Evolutionary conservation across 305 asterid genomes (phyloP).

Genomic region (Fraxinus sp.): DNA sequence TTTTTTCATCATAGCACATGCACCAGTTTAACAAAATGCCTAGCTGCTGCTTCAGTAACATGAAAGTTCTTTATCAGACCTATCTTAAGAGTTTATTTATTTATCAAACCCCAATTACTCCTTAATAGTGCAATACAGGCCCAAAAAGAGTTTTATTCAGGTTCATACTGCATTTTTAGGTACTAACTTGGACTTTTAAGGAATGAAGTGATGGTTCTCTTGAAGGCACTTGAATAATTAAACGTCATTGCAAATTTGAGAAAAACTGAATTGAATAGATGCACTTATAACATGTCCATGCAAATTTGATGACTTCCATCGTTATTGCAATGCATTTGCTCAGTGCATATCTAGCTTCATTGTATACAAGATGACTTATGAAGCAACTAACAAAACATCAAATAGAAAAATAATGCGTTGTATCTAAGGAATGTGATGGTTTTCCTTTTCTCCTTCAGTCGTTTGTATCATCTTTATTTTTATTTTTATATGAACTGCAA

Average conservation of each 20-base stretch:
- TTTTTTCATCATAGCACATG: neutral
- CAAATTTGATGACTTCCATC: neutral
- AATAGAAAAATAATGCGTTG: neutral
- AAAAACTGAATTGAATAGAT: neutral
- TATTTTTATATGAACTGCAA: neutral
- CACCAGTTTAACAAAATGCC: neutral
- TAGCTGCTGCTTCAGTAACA: neutral
- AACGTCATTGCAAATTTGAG: neutral
- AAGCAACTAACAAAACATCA: conserved; percentile 1
- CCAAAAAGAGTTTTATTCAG: neutral
- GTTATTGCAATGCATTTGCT: neutral
- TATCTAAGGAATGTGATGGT: neutral
- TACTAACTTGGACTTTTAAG: neutral
- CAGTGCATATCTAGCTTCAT: neutral
- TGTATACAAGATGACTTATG: neutral
- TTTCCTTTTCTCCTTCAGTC: neutral
- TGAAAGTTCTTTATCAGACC: neutral
- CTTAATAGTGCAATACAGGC: neutral
- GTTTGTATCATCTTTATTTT: neutral
- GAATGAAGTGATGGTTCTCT: neutral
- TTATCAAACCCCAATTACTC: neutral
- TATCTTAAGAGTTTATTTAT: neutral
- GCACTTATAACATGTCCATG: neutral
- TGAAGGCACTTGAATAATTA: neutral
- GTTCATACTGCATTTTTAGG: neutral